A percentile compares a stretch with the other conserved stretches of the same genome.
Evolutionary conservation across 805 yeast genomes (phyloP).

Genomic region (Nakazawaea peltata): DNA sequence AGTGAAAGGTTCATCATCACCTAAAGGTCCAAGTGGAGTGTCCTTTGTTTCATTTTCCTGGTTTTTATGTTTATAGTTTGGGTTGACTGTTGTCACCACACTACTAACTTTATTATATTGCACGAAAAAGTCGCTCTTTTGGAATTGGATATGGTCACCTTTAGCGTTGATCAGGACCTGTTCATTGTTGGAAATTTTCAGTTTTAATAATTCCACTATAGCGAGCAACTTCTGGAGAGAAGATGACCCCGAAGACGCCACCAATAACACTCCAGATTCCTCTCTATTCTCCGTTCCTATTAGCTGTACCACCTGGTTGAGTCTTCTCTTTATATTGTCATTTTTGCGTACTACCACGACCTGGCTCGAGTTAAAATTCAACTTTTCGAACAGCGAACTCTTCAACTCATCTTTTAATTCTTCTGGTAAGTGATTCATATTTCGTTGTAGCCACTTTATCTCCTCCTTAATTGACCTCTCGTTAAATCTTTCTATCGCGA

Average conservation of each 20-base stretch:
- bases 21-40: slow-evolving; percentile 1
- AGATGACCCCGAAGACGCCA: slow-evolving; percentile 4
- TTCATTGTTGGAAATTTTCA: slow-evolving; percentile 2
- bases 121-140: not conserved
- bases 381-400: too few relatives aligned
- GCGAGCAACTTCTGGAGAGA: slow-evolving; percentile 10
- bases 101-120: slow-evolving; percentile 8
- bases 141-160: too few relatives aligned
- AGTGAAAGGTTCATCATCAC: slow-evolving; percentile 6
- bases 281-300: not conserved
- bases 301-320: slow-evolving; percentile 3
- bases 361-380: too few relatives aligned
- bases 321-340: slow-evolving; percentile 9
- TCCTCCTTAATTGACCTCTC: too few relatives aligned
- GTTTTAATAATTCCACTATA: slow-evolving; percentile 6
- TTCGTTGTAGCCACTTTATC: too few relatives aligned
- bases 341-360: slow-evolving; percentile 5
- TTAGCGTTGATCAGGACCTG: not conserved
- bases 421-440: too few relatives aligned
- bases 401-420: too few relatives aligned
- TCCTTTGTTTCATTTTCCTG: not conserved
- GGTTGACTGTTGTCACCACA: too few relatives aligned
- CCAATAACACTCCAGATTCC: slow-evolving; percentile 3
- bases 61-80: too few relatives aligned
- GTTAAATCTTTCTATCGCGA: too few relatives aligned